Evolutionary conservation across 441 rosid genomes (phyloP).

Genomic region (Pelargonium citronellum): DNA sequence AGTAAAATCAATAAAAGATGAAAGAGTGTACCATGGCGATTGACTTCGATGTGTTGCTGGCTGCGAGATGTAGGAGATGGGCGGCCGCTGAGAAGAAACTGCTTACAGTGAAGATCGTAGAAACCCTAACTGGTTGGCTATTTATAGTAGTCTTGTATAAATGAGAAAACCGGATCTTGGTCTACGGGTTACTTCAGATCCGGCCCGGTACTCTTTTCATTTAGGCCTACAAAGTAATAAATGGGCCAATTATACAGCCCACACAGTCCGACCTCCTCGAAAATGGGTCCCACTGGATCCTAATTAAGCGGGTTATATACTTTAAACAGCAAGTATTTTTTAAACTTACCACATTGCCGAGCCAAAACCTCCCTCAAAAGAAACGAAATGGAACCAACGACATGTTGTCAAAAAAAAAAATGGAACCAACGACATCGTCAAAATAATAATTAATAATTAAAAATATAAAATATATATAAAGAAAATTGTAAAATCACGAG

Average conservation of each 20-base stretch:
- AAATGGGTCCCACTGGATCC: too few species aligned
- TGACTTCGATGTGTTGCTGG: background rate
- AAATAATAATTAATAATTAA: background rate
- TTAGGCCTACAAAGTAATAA: too few species aligned
- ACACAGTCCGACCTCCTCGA: too few species aligned
- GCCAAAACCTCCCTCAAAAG: background rate
- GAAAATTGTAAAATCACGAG: constrained; percentile 10
- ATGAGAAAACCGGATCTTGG: background rate
- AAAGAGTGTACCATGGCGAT: constrained; percentile 22
- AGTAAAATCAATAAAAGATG: background rate
- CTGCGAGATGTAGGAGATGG: background rate
- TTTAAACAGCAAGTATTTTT: too few species aligned
- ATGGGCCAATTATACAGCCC: too few species aligned
- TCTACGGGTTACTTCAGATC: too few species aligned
- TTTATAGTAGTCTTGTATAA: constrained; percentile 1
- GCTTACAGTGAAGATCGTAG: background rate
- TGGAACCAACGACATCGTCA: too few species aligned
- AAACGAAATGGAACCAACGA: too few species aligned
- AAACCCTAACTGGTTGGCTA: constrained; percentile 2
- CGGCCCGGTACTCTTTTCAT: too few species aligned
- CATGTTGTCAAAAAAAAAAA: too few species aligned
- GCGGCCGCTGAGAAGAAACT: constrained; percentile 12
- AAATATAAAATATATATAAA: background rate
- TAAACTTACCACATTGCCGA: too few species aligned
- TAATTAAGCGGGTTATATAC: too few species aligned